Conservation (phyloP, 2,329 filamentous ascomycete genomes). For the Sphaerulina musiva region DNA sequence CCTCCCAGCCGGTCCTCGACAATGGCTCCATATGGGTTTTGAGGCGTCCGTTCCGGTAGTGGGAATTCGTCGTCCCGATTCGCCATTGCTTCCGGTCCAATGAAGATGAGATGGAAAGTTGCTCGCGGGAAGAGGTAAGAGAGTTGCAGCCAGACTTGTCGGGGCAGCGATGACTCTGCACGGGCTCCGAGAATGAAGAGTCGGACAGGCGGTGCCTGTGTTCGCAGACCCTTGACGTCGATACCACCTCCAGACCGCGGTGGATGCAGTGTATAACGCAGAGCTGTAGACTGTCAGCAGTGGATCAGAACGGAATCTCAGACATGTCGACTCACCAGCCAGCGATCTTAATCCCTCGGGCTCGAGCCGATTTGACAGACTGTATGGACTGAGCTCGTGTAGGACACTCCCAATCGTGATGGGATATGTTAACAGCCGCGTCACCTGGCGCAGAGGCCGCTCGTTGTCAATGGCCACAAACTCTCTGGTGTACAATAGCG, state of each 20-base stretch:
- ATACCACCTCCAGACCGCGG: conserved; percentile 68
- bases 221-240: conserved; percentile 70
- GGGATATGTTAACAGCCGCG: conserved; percentile 86
- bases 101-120: conserved; percentile 86
- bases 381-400: conserved; percentile 92
- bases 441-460: conserved; percentile 85
- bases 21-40: conserved; percentile 88
- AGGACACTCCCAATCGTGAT: conserved; percentile 84
- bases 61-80: conserved; percentile 92
- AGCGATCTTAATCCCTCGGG: conserved; percentile 88
- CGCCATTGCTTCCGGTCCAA: conserved; percentile 91
- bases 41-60: conserved; percentile 72
- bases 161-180: conserved; percentile 92
- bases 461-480: conserved; percentile 89
- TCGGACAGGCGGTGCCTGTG: conserved; percentile 79
- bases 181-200: conserved; percentile 91
- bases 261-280: conserved; percentile 90
- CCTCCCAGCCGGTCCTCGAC: conserved; percentile 84
- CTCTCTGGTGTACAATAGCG: conserved; percentile 84
- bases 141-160: conserved; percentile 89
- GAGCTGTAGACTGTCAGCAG: conserved; percentile 48
- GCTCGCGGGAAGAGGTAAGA: conserved; percentile 90
- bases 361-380: conserved; percentile 71
- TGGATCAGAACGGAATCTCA: not conserved
- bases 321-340: conserved; percentile 58